Evolutionary conservation across 257 asterid genomes (phyloP).

Genomic region (Ballota nigra): DNA sequence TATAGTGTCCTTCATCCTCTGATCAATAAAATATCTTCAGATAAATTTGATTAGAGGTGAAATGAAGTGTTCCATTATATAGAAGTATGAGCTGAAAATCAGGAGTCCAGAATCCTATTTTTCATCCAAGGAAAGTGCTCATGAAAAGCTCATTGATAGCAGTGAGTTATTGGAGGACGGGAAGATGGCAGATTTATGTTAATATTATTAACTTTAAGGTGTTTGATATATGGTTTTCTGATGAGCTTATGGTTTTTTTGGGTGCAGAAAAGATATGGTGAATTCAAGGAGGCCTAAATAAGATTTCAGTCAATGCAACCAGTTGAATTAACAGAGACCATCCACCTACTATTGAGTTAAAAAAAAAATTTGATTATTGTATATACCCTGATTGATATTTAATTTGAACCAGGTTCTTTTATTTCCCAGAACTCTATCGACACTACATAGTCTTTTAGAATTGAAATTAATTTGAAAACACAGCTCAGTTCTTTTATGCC

Average conservation of each 20-base stretch:
- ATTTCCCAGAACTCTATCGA: too few relatives aligned
- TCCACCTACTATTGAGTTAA: constrained; percentile 47
- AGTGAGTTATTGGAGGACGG: constrained; percentile 35
- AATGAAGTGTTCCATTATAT: too few relatives aligned
- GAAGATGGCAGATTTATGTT: constrained; percentile 37
- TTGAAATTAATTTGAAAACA: too few relatives aligned
- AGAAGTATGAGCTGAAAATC: constrained; percentile 23
- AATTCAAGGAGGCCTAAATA: constrained; percentile 38
- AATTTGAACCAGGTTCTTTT: too few relatives aligned
- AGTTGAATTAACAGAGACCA: constrained; percentile 31
- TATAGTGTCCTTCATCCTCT: too few relatives aligned
- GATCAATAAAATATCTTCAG: too few relatives aligned
- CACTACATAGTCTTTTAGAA: too few relatives aligned
- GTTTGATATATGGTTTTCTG: background rate
- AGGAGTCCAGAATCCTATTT: constrained; percentile 49
- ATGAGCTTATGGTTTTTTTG: background rate
- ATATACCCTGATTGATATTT: too few relatives aligned
- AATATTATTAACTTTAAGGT: background rate
- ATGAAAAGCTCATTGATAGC: background rate
- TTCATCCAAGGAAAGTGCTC: constrained; percentile 11
- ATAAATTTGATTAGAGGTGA: too few relatives aligned
- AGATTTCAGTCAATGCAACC: constrained; percentile 23
- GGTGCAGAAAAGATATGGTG: constrained; percentile 38
- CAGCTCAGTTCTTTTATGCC: too few relatives aligned
- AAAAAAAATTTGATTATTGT: background rate